phyloP scores from a whole-genome alignment of 345 rosid species.

The Lenwebbia sp. region DNA sequence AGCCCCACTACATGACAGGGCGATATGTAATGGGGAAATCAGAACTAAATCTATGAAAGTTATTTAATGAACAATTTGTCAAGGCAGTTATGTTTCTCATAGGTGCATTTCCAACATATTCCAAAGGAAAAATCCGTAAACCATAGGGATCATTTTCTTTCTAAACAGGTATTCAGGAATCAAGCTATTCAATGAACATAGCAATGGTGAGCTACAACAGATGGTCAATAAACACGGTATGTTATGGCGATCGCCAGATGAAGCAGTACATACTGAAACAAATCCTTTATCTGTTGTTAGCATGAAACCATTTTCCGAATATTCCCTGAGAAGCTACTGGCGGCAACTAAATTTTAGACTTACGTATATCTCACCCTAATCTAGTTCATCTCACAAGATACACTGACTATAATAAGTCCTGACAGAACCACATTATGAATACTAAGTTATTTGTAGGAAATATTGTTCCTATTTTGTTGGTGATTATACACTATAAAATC shows the following conservation, averaged over 20 bases:
- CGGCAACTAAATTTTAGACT: neutral
- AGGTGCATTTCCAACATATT: neutral
- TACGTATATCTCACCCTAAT: neutral
- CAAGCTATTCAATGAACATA: neutral
- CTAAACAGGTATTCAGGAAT: neutral
- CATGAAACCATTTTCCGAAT: neutral
- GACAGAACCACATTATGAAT: neutral
- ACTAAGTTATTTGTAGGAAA: neutral
- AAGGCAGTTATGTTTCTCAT: neutral
- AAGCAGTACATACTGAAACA: neutral
- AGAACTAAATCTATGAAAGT: neutral
- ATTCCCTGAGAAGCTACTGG: neutral
- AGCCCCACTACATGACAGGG: slow-evolving; percentile 54
- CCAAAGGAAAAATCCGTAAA: neutral
- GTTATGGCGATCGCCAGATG: neutral
- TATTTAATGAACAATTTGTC: neutral
- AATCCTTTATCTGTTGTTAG: neutral
- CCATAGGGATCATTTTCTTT: neutral
- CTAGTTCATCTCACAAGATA: neutral
- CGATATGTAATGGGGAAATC: neutral
- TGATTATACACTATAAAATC: neutral
- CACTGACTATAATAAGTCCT: neutral
- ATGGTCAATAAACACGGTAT: neutral
- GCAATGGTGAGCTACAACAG: neutral
- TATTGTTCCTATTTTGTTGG: neutral